Base-by-base conservation (phyloP, 352 stramenopile species). In the Vaucheria bursata region DNA sequence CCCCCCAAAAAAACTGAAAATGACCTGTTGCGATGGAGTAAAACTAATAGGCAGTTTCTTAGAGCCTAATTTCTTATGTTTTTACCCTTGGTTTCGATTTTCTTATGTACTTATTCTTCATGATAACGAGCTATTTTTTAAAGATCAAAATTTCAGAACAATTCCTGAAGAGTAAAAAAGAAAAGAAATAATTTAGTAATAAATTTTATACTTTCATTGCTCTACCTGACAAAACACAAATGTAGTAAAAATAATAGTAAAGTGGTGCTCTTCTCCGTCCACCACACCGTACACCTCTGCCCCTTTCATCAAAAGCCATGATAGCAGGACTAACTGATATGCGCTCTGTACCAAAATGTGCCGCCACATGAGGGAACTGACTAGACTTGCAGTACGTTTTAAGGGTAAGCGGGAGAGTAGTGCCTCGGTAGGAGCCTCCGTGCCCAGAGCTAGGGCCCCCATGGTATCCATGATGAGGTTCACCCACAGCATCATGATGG, bases 401-500 rank as follows among this genome's bases (percentile, higher is more conserved):
- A 97, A 96, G 7, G 94, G 94, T 66, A 89, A 89, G 45, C 92
- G 88, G 18, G 94, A 85, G 5, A 98, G 86, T 18, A 98, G 86
- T 34, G 91, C 81, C 36, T 50, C 74, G 0, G 87, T 92, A 0
- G 94, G 94, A 52, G 91, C 87, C 82, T 98, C 94, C 0, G 94
- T 98, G 32, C 93, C 94, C 12, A 98, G 87, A 1, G 94, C 93
- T n/a, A 98, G 81, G 6, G 94, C 95, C 2, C 92, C 93, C 78
- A 97, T 95, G 18, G 91, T 97, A 82, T 98, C 95, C 94, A 98
- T 98, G 83, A 98, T 97, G 12, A 99, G 86, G 81, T 98, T 98
- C 53, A 98, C 93, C 94, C 94, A 98, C 0, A 98, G 86, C 88
- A 98, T 91, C 84, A 97, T 94, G 0, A 97, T 91, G 35, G 93